phyloP scores from a whole-genome alignment of 139 green algal genomes.

The Tetradesmus lagerheimii region DNA sequence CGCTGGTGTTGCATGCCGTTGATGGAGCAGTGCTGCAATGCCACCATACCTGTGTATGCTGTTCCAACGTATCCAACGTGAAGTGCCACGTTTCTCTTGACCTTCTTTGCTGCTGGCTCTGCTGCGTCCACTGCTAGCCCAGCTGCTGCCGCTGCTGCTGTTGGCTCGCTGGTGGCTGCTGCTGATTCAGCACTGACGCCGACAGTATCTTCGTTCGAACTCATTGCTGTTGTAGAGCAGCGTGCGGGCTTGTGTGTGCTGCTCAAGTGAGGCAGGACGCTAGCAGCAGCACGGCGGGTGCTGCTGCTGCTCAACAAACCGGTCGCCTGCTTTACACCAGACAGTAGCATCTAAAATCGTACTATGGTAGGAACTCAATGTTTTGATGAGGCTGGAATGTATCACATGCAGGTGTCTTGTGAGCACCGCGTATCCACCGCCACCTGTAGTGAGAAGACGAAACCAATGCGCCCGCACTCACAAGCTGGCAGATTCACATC shows the following conservation, averaged over 20 bases:
- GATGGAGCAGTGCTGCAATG: background rate
- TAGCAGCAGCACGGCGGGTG: background rate
- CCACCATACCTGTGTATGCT: conserved; percentile 64
- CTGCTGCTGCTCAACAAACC: background rate
- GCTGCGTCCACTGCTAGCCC: background rate
- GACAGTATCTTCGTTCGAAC: background rate
- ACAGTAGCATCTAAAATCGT: background rate
- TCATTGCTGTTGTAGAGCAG: background rate
- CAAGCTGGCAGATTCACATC: too few species aligned
- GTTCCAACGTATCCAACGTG: conserved; percentile 82
- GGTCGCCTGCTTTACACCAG: background rate
- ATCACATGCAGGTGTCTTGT: background rate
- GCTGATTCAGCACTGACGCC: background rate
- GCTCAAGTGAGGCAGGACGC: background rate
- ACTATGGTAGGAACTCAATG: background rate
- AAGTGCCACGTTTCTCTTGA: conserved; percentile 82
- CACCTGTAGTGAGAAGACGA: background rate
- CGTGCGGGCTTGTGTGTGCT: background rate
- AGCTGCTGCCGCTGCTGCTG: conserved; percentile 2
- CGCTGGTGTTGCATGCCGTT: background rate
- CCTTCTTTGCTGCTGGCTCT: conserved; percentile 30
- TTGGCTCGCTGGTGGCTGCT: background rate
- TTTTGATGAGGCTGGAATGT: background rate
- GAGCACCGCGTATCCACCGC: background rate
- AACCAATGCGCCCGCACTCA: too few species aligned